Evolutionary conservation across 768 basidiomycete species (phyloP).

Genomic region (Amanita pallidorosea): DNA sequence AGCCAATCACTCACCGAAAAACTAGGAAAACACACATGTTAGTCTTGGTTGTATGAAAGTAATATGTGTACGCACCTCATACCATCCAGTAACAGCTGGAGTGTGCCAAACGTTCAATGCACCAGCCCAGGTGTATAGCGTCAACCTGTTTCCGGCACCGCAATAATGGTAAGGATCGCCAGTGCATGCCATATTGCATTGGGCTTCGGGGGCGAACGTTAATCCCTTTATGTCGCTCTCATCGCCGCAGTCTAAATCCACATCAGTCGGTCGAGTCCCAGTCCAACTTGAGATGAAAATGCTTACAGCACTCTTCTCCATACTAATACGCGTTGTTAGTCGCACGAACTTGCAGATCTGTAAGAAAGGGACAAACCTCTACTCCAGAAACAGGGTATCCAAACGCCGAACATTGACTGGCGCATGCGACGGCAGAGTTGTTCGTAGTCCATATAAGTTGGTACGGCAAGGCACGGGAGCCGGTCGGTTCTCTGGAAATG

Average conservation of each 20-base stretch:
- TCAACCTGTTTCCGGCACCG: slow-evolving; percentile 44
- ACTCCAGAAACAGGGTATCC: slow-evolving; percentile 65
- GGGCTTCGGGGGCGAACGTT: slow-evolving; percentile 27
- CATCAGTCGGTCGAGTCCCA: neutral
- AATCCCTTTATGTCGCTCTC: slow-evolving; percentile 36
- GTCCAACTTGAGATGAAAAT: too few relatives aligned
- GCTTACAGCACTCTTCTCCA: slow-evolving; percentile 66
- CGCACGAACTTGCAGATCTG: neutral
- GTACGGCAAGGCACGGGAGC: slow-evolving; percentile 43
- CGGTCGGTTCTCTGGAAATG: slow-evolving; percentile 34
- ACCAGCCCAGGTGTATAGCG: slow-evolving; percentile 44
- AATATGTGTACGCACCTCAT: slow-evolving; percentile 39
- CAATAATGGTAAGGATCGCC: slow-evolving; percentile 65
- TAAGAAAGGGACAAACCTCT: slow-evolving; percentile 25
- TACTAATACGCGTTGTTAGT: slow-evolving; percentile 23
- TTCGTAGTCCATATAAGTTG: slow-evolving; percentile 48
- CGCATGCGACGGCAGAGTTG: slow-evolving; percentile 54
- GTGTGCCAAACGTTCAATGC: slow-evolving; percentile 52
- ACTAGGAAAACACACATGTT: slow-evolving; percentile 17
- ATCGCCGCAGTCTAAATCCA: slow-evolving; percentile 60
- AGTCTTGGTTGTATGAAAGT: neutral
- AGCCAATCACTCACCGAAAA: slow-evolving; percentile 27
- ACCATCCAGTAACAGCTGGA: slow-evolving; percentile 53
- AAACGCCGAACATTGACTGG: slow-evolving; percentile 57
- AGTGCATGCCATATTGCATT: slow-evolving; percentile 47